phyloP scores from a whole-genome alignment of 1,139 yeast genomes.

The Suhomyces chickasaworum region DNA sequence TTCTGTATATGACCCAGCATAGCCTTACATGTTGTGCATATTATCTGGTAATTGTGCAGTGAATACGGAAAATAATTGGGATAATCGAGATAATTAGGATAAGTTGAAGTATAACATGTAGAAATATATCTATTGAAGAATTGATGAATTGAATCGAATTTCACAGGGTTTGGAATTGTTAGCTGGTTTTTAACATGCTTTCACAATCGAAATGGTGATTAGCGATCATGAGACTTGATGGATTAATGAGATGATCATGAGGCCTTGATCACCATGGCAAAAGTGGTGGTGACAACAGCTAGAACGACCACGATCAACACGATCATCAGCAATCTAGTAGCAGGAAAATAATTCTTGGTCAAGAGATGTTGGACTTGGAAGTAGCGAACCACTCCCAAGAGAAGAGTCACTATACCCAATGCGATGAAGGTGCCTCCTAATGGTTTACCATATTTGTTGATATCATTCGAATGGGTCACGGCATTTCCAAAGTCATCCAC shows the following conservation, averaged over 20 bases:
- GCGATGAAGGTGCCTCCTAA: conserved; percentile 39
- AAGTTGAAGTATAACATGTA: too few species aligned
- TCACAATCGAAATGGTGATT: too few species aligned
- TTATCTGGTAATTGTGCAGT: too few species aligned
- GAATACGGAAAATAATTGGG: too few species aligned
- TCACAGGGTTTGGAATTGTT: too few species aligned
- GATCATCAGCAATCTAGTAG: conserved; percentile 28
- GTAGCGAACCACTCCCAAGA: conserved; percentile 37
- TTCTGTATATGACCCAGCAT: too few species aligned
- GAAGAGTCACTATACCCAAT: conserved; percentile 38
- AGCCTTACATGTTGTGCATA: too few species aligned
- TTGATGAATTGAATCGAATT: too few species aligned
- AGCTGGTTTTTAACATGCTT: too few species aligned
- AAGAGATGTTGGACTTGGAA: conserved; percentile 47
- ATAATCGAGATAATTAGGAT: too few species aligned
- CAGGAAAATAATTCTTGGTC: conserved; percentile 52
- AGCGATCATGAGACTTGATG: too few species aligned
- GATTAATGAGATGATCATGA: not conserved
- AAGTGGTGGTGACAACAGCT: conserved; percentile 21
- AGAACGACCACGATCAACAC: conserved; percentile 36
- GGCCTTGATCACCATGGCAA: conserved; percentile 17
- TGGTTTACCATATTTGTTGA: conserved; percentile 36
- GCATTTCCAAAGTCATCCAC: conserved; percentile 19
- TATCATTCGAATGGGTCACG: conserved; percentile 6
- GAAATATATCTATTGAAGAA: too few species aligned